phyloP scores from a whole-genome alignment of 257 asterid species.

The Nicotiana obtusifolia region DNA sequence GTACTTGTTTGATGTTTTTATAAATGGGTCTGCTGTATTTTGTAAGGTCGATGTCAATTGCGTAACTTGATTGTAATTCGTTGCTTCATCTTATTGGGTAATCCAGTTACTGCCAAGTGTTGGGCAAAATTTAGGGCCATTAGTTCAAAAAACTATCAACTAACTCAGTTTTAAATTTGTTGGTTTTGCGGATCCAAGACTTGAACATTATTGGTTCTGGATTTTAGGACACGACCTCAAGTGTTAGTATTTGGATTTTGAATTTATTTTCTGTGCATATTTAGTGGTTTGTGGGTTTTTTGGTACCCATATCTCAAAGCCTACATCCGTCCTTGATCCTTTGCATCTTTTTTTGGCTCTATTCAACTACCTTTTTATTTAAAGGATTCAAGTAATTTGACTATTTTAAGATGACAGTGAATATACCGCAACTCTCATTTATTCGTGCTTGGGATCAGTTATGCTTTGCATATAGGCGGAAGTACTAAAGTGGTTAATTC shows the following conservation, averaged over 20 bases:
- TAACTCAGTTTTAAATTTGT: background rate
- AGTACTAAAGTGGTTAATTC: background rate
- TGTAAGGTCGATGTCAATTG: background rate
- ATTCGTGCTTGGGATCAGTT: background rate
- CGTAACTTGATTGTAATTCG: background rate
- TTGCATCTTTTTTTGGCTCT: too few relatives aligned
- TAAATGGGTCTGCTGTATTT: background rate
- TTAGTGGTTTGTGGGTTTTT: too few relatives aligned
- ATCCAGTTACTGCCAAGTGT: background rate
- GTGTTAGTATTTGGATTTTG: too few relatives aligned
- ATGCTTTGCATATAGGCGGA: background rate
- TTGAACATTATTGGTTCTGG: too few relatives aligned
- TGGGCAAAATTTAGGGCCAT: background rate
- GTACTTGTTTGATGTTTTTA: background rate
- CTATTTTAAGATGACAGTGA: background rate
- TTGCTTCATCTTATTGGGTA: background rate
- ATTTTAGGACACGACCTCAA: too few relatives aligned
- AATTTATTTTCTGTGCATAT: too few relatives aligned
- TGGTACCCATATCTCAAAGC: too few relatives aligned
- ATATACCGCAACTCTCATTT: background rate
- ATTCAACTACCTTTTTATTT: background rate
- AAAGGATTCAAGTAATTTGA: background rate
- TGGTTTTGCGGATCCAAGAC: background rate
- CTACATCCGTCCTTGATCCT: too few relatives aligned
- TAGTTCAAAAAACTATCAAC: background rate